Evolutionary conservation across 1,284 basidiomycete genomes (phyloP), one percentile per base, ranked within the genome.

Genomic region (Ustilago tritici): DNA sequence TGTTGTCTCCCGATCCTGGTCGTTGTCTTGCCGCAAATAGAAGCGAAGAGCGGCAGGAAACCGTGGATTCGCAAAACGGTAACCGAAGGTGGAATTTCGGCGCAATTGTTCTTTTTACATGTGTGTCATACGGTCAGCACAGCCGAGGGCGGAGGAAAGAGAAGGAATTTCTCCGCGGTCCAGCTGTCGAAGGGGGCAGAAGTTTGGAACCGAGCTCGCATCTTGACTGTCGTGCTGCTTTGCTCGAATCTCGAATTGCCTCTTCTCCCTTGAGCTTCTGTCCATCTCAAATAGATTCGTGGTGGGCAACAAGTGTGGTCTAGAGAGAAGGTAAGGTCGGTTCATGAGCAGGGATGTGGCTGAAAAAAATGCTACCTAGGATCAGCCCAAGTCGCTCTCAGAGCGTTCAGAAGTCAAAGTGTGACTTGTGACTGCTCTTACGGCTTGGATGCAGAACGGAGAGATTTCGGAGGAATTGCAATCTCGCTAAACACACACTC

Each of bases 71-170:
- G 50, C 6, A 43, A 41, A 47, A 17, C 12, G 11, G 34, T 63
- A 69, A 57, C 56, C 62, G 62, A 65, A 70, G 68, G 58, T 34
- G 55, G 4, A 70, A 65, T 46, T 61, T 70, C 68, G 68, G 68
- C 31, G 61, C 58, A 65, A 61, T 46, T 36, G 35, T 19, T 9
- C 55, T 23, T 49, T 32, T 4, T 28, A 28, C 23, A 28, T 28
- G 9, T 55, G 53, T 36, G 34, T 34, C 53, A 36, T 55, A 36
- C 38, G n/a, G 35, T 5, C 36, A 35, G 34, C 17, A 36, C 34
- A 8, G 36, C 14, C 49, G 58, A 32, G 52, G 56, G 56, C 56
- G n/a, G 43, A 19, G 10, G 10, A 47, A 17, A 17, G 6, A 10
- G 23, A 43, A 43, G 23, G 49, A 60, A 60, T 60, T 50, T 60